Base-by-base conservation (phyloP, 768 basidiomycete species). In the Boletus rubescentipes region DNA sequence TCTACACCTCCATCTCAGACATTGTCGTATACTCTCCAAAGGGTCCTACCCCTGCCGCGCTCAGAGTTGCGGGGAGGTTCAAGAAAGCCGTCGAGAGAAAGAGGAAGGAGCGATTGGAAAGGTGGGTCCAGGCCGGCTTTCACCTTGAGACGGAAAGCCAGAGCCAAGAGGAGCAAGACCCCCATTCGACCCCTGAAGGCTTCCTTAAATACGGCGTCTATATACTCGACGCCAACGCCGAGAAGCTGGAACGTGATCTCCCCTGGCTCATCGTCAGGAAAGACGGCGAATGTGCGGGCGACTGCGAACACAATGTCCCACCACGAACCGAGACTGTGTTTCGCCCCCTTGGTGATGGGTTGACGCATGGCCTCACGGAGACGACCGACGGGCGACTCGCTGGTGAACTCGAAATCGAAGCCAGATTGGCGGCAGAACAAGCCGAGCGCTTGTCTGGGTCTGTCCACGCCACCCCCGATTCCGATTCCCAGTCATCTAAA, bases 1-100 rank as follows among this genome's bases (percentile, higher is more conserved):
- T 94, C 53, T 92, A 91, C 61, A 86, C 87, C 2, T 87, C 91
- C 8, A 76, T 96, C n/a, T 92, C 91, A 41, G 93, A 96, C 62
- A 84, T 96, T 35, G 86, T 94, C 57, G 74, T 96, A 26, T 95
- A 94, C 71, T 92, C 90, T 14, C 90, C 90, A 9, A 79, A 60
- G 64, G 90, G 91, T 11, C 66, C 72, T 34, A 74, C 76, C 9
- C 75, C 79, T 21, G 64, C 76, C n/a, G 81, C 87, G 0, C 63
- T 84, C 39, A 72, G 78, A 21, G 77, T 89, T 32, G 89, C 89
- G 0, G 76, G 82, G 47, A 77, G 84, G 32, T 88, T 91, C 64
- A 79, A 77, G 58, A 72, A 78, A 18, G 89, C 89, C 0, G 74
- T 89, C 30, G 76, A 80, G 57, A 67, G 77, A 44, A 87, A 87